A percentile compares a stretch with the other conserved stretches of the same genome.
These are phyloP conservation scores for Alloteropsis semialata DNA, from an alignment of 176 grass and related monocot species.

Conservation along the genomic window DNA sequence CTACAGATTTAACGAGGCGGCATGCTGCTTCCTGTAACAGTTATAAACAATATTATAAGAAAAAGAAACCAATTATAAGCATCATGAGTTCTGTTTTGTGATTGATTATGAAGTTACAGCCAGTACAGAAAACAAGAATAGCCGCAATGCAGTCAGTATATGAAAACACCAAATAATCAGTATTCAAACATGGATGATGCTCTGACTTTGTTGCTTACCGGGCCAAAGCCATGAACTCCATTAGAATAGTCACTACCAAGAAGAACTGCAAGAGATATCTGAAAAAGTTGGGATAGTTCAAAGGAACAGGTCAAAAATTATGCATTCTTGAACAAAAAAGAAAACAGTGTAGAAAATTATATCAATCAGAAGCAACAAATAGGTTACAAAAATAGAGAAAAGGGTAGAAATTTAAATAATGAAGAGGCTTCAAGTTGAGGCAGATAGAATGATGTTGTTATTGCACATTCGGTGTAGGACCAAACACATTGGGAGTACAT, in stretches of 20 bases:
- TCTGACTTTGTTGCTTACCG: conserved; percentile 50
- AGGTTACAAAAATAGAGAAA: not conserved
- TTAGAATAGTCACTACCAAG: conserved; percentile 93
- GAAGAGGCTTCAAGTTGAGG: not conserved
- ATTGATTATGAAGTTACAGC: not conserved
- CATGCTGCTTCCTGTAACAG: conserved; percentile 79
- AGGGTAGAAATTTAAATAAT: not conserved
- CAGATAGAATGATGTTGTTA: not conserved
- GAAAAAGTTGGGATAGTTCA: conserved; percentile 19
- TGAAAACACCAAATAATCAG: not conserved
- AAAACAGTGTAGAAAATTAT: not conserved
- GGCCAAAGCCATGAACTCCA: conserved; percentile 77
- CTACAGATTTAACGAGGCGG: conserved; percentile 80
- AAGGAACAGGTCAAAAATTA: not conserved
- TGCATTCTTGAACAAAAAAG: not conserved
- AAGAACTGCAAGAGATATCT: conserved; percentile 91
- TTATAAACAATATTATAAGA: conserved; percentile 32
- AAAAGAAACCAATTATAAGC: not conserved
- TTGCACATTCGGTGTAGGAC: not conserved
- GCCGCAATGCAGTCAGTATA: conserved; percentile 7
- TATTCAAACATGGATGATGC: not conserved
- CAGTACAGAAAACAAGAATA: conserved; percentile 24
- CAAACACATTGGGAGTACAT: not conserved
- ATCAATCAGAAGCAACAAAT: conserved; percentile 6
- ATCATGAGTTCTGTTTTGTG: not conserved